Base-by-base conservation (phyloP, 73 alveolate species). In the Uronychia binucleata region DNA sequence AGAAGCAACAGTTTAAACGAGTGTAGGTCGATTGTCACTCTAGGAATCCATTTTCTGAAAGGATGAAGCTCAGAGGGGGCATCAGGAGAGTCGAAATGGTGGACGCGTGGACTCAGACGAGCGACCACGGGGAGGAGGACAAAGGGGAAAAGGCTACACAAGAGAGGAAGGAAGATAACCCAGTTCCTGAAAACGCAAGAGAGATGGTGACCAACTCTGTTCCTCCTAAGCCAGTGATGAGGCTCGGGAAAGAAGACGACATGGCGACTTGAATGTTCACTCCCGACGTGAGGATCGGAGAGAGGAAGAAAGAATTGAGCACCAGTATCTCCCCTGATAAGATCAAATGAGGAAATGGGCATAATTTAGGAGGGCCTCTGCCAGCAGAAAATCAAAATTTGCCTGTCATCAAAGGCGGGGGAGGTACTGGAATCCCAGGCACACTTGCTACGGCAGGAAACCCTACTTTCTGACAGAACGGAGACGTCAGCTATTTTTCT, bases 51-150 rank as follows among this genome's bases (percentile, higher is more conserved):
- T 59, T 89, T 8, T 83, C 75, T 46, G 95, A 89, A 26, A 78
- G 95, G 29, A 29, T 89, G 57, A 89, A 89, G 60, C 59, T 89
- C 34, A 33, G 91, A 1, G 32, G 88, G 79, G 67, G 67, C n/a
- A 28, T 84, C 5, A 89, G 82, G 78, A 89, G 58, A 58, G 82
- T 89, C 32, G 95, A 84, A 30, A 89, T 89, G 95, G 89, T 84
- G 0, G 95, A 89, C 84, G 95, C 95, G 30, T 89, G 95, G 95
- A 89, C 95, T 1, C 86, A 89, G 67, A 89, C 95, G 31, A 35
- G 79, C 1, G 58, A 79, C 58, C 31, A 77, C 1, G 91, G 88
- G 29, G 67, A 46, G 5, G 94, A 88, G 34, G 94, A 88, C 34
- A 84, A 75, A 88, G 87, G 57, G 26, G 78, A 79, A 26, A 35